Evolutionary conservation across 305 asterid genomes (phyloP).

Genomic region (Rubia occidens): DNA sequence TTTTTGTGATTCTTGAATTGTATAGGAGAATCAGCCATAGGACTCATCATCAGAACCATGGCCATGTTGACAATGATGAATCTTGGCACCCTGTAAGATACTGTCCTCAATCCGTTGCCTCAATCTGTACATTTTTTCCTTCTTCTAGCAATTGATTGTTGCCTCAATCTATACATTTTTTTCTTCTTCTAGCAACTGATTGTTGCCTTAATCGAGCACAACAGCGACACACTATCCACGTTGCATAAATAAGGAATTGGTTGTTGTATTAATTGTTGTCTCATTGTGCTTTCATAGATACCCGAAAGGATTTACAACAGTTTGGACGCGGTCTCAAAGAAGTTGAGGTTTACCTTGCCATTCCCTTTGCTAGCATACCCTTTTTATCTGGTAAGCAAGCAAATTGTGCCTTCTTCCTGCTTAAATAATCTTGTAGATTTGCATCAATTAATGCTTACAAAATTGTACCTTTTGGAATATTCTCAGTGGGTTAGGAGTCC

Average conservation of each 20-base stretch:
- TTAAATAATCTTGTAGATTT: not conserved
- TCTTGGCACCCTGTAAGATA: constrained; percentile 85
- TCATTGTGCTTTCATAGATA: constrained; percentile 20
- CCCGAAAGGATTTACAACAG: constrained; percentile 31
- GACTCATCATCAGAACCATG: constrained; percentile 96
- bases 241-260: too few species aligned
- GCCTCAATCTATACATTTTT: too few species aligned
- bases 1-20: constrained; percentile 6
- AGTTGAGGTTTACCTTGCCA: constrained; percentile 36
- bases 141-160: too few species aligned
- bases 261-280: not conserved
- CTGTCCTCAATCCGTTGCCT: not conserved
- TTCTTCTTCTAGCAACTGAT: not conserved
- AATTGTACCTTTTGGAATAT: not conserved
- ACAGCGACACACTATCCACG: not conserved
- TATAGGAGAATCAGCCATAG: constrained; percentile 89
- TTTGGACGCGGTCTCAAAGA: constrained; percentile 28
- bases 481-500: constrained; percentile 82
- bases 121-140: not conserved
- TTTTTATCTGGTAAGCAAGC: constrained; percentile 37
- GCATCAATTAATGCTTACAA: not conserved
- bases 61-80: constrained; percentile 88
- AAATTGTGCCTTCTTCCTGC: not conserved
- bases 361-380: constrained; percentile 52
- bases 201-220: not conserved